Evolutionary conservation across 2,329 filamentous ascomycete genomes (phyloP).

Genomic region (Moelleriella libera): DNA sequence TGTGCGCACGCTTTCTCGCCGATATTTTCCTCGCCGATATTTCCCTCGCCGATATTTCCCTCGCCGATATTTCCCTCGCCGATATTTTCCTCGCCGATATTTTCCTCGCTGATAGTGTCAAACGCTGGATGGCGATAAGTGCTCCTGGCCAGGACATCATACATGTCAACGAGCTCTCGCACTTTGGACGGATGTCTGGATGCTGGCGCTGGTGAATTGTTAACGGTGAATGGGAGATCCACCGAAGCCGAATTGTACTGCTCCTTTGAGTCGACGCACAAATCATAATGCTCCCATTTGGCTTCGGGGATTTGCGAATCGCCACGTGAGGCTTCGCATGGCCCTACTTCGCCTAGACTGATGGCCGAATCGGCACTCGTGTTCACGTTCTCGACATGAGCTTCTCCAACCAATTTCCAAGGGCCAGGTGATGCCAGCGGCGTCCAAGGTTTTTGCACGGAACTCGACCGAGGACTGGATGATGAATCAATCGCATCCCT

Average conservation of each 20-base stretch:
- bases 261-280: background rate
- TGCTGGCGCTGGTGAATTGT: background rate
- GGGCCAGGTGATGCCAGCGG: constrained; percentile 13
- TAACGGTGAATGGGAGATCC: background rate
- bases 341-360: constrained; percentile 10
- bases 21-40: too few species aligned
- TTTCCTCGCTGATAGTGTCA: too few species aligned
- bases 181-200: constrained; percentile 23
- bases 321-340: background rate
- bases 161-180: constrained; percentile 34
- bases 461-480: background rate
- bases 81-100: too few species aligned
- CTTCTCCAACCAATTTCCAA: constrained; percentile 8
- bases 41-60: too few species aligned
- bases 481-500: constrained; percentile 6
- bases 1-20: too few species aligned
- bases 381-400: constrained; percentile 5
- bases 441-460: background rate
- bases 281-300: background rate
- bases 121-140: too few species aligned
- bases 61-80: too few species aligned
- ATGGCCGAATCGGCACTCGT: constrained; percentile 16
- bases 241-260: background rate
- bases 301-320: background rate
- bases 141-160: constrained; percentile 26